Base-by-base conservation (phyloP, 169 alveolate species). In the Perkinsus marinus region DNA sequence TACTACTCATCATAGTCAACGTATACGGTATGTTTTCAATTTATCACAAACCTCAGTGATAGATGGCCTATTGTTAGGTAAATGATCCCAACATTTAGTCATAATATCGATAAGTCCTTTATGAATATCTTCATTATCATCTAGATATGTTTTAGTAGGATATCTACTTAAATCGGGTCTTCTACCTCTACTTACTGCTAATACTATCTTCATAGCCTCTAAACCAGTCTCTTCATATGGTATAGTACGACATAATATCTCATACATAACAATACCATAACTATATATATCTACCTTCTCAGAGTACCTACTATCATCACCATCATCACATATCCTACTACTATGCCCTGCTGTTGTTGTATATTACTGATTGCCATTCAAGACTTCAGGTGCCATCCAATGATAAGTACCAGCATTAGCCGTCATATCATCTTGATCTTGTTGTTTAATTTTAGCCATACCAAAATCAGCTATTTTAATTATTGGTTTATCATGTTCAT, bases 301-400 rank as follows among this genome's bases (percentile, higher is more conserved):
- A 89, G 19, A 41, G 46, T 41, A 41, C 46, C 46, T 41, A 10
- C 46, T 10, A 41, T 41, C 3, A 41, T 6, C 46, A 3, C 3
- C 46, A 6, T 41, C 46, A 6, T 6, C 46, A 6, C 46, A 6
- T 41, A 41, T 41, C 46, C 3, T 41, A 41, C 3, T 41, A 3
- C 46, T 41, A 6, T 3, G 3, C 10, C 19, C 10, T 41, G 46
- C 10, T 41, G 46, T 41, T 96, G 46, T 6, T 41, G 46, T 41
- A 6, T 41, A 92, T 90, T 96, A 96, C n/a, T 93, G 94, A 68
- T 95, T 91, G 57, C 93, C 93, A 39, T 92, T 92, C 39, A 97
- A 92, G 22, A 95, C 95, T 93, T 97, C 98, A 30, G 98, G 98
- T 46, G 98, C 98, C 98, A 97, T 97, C 98, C 98, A 97, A 91